Percentiles rank a stretch among this genome's conserved stretches.
Evolutionary conservation across 2,329 filamentous ascomycete species (phyloP).

Genomic region (Ophiocordyceps polyrhachis-furcata): DNA sequence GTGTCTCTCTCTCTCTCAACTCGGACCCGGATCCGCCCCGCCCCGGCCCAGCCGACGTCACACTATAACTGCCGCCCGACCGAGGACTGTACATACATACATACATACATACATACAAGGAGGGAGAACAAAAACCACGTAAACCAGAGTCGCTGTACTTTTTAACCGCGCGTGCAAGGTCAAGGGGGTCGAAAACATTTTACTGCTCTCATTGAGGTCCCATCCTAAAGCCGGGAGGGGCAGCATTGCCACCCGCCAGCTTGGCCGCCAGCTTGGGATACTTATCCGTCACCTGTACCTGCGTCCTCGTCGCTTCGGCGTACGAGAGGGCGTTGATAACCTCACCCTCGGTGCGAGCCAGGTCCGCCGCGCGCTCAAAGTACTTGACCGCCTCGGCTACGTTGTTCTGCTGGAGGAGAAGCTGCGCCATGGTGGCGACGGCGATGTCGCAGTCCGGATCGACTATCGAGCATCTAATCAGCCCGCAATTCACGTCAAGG

Average conservation of each 20-base stretch:
- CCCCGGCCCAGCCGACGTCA: not conserved
- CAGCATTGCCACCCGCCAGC: conserved; percentile 25
- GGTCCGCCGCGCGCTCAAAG: conserved; percentile 89
- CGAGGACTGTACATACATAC: not conserved
- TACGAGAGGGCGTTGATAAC: conserved; percentile 94
- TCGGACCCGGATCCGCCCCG: not conserved
- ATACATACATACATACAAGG: too few species aligned
- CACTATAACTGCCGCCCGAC: too few species aligned
- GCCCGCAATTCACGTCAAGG: conserved; percentile 4
- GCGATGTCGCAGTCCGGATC: conserved; percentile 98
- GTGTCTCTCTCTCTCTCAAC: not conserved
- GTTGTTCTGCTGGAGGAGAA: conserved; percentile 93
- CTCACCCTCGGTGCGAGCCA: conserved; percentile 85
- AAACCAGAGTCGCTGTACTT: not conserved
- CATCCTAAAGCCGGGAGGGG: conserved; percentile 18
- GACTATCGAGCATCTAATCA: conserved; percentile 35
- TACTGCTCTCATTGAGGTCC: conserved; percentile 10
- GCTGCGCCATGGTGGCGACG: conserved; percentile 94
- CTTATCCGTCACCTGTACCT: conserved; percentile 79
- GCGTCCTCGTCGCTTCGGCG: conserved; percentile 88
- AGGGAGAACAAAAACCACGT: not conserved
- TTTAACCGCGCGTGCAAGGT: not conserved
- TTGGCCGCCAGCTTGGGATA: conserved; percentile 64
- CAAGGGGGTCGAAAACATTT: not conserved
- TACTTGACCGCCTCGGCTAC: conserved; percentile 88